These are phyloP conservation scores for Cucurbita ficifolia DNA, from an alignment of 306 rosid species.

Conservation along the genomic window DNA sequence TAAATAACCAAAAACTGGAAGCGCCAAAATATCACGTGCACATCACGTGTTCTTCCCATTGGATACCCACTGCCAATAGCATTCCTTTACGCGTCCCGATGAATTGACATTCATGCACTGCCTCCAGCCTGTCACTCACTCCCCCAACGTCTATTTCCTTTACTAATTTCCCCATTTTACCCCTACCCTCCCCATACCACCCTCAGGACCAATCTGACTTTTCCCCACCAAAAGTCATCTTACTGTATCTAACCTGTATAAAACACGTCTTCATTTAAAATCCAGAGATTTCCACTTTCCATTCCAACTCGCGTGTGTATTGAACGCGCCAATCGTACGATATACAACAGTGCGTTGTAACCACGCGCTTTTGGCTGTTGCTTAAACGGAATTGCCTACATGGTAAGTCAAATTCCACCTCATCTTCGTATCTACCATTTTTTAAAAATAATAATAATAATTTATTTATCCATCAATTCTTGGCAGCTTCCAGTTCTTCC, in stretches of 20 bases:
- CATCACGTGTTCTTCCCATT: constrained; percentile 24
- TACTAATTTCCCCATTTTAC: constrained; percentile 2
- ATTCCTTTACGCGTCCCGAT: constrained; percentile 40
- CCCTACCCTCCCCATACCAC: neutral
- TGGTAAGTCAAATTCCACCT: neutral
- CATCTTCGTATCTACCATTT: neutral
- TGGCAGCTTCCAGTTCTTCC: neutral
- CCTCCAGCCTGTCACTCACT: constrained; percentile 52
- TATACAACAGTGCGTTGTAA: neutral
- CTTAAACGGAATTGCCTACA: neutral
- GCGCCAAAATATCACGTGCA: neutral
- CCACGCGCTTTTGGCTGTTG: neutral
- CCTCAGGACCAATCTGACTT: neutral
- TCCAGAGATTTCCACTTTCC: neutral
- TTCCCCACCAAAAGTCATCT: neutral
- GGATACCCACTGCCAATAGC: constrained; percentile 78
- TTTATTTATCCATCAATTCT: neutral
- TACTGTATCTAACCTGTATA: constrained; percentile 45
- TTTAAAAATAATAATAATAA: too few relatives aligned
- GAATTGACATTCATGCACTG: constrained; percentile 15
- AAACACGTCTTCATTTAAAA: neutral
- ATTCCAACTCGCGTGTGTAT: neutral
- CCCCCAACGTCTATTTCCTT: constrained; percentile 27
- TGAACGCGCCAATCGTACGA: neutral
- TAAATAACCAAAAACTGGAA: neutral